phyloP scores from a whole-genome alignment of 176 grass and related monocot species.

The Saccharum spontaneum region DNA sequence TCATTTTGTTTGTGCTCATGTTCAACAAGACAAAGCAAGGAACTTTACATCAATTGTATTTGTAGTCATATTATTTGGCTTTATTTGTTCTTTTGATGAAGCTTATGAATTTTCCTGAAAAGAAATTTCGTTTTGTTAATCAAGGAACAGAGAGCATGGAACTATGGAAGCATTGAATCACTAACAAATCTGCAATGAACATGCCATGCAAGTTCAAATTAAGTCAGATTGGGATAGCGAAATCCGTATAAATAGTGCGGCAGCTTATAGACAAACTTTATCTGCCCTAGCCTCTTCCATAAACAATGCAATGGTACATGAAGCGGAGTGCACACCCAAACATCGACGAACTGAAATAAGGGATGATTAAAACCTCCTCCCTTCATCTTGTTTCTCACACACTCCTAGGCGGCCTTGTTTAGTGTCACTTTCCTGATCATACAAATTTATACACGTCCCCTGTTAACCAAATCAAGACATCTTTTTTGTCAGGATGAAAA shows the following conservation, averaged over 20 bases:
- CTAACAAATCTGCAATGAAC: not conserved
- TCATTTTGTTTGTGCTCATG: not conserved
- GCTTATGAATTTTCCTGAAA: not conserved
- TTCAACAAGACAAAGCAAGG: not conserved
- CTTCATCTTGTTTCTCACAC: not conserved
- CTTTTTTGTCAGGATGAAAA: not conserved
- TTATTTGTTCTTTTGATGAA: not conserved
- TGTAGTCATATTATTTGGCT: not conserved
- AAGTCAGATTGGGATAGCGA: not conserved
- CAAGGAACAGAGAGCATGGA: not conserved
- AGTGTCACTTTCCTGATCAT: not conserved
- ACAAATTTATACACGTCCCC: not conserved
- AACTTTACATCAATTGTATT: slow-evolving; percentile 3
- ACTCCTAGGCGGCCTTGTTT: not conserved
- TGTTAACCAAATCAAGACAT: not conserved
- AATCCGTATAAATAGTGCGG: not conserved
- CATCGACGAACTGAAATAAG: not conserved
- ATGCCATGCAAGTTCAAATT: slow-evolving; percentile 7
- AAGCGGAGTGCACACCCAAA: not conserved
- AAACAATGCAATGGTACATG: not conserved
- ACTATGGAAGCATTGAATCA: not conserved
- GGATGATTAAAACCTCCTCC: not conserved
- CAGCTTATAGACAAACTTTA: not conserved
- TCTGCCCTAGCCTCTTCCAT: not conserved
- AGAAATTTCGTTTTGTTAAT: not conserved